These are phyloP conservation scores for Hymenoscyphus fraxineus DNA, from an alignment of 2,329 filamentous ascomycete genomes.

Conservation along the genomic window DNA sequence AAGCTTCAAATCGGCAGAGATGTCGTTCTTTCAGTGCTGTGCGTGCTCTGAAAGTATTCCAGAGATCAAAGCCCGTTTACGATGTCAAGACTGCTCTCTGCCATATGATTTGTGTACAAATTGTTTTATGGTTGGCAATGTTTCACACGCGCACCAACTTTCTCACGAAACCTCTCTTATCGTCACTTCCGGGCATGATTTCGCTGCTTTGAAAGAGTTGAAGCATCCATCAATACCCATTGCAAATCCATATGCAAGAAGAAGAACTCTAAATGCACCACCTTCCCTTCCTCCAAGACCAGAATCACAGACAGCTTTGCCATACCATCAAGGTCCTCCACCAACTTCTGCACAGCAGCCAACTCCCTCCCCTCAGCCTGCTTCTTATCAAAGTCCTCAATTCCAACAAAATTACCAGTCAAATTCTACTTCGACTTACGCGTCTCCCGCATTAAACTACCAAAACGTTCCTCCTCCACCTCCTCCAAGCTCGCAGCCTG, in stretches of 20 bases:
- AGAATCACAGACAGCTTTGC: background rate
- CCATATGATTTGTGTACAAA: slow-evolving; percentile 2
- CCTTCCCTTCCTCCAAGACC: slow-evolving; percentile 1
- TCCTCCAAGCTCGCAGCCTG: background rate
- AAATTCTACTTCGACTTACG: background rate
- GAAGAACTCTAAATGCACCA: slow-evolving; percentile 1
- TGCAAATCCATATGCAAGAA: background rate
- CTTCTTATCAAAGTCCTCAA: background rate
- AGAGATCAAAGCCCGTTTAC: background rate
- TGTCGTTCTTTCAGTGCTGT: background rate
- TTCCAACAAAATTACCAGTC: background rate
- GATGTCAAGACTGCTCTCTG: slow-evolving; percentile 1
- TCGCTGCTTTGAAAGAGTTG: slow-evolving; percentile 1
- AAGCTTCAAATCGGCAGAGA: background rate
- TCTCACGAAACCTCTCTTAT: slow-evolving; percentile 7
- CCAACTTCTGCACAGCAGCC: background rate
- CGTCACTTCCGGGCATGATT: background rate
- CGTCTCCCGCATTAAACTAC: background rate
- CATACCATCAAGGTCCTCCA: background rate
- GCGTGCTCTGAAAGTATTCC: slow-evolving; percentile 5
- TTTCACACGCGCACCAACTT: background rate
- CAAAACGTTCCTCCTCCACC: background rate
- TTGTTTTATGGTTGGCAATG: slow-evolving; percentile 4
- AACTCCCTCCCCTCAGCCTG: background rate
- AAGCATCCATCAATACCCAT: slow-evolving; percentile 7